Evolutionary conservation across 805 yeast species (phyloP).

Genomic region (Ascoidea rubescens): DNA sequence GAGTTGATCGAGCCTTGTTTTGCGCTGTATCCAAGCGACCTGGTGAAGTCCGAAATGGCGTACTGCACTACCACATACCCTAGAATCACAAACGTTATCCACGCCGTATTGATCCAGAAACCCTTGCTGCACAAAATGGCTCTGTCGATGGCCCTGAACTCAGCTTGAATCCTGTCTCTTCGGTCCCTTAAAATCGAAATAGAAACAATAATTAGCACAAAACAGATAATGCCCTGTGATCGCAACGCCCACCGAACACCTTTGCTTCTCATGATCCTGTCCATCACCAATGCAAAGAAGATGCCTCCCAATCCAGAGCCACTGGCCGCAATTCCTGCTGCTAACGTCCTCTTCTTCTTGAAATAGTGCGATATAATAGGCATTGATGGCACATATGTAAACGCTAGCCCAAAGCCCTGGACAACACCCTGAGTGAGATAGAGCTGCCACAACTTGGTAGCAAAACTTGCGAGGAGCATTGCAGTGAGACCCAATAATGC

Average conservation of each 20-base stretch:
- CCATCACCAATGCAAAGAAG: constrained; percentile 28
- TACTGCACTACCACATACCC: constrained; percentile 51
- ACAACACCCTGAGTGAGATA: constrained; percentile 38
- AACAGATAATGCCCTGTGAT: constrained; percentile 18
- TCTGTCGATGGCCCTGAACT: constrained; percentile 26
- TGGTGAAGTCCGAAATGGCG: constrained; percentile 44
- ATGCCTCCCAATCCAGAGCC: constrained; percentile 45
- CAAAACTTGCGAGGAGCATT: constrained; percentile 30
- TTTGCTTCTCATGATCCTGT: constrained; percentile 23
- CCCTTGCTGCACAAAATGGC: constrained; percentile 25
- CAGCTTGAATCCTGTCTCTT: constrained; percentile 21
- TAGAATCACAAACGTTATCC: constrained; percentile 33
- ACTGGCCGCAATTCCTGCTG: constrained; percentile 31
- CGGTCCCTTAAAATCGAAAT: constrained; percentile 19
- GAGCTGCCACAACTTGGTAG: constrained; percentile 34
- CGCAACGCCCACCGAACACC: constrained; percentile 34
- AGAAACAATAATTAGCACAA: background rate
- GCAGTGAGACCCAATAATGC: constrained; percentile 28
- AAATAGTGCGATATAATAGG: constrained; percentile 37
- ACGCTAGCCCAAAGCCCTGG: constrained; percentile 32
- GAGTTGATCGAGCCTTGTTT: constrained; percentile 43
- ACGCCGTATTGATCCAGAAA: constrained; percentile 26
- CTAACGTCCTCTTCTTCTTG: constrained; percentile 27
- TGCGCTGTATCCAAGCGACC: constrained; percentile 41
- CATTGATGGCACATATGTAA: constrained; percentile 29